Percentiles rank a stretch among this genome's conserved stretches.
Evolutionary conservation across 176 grass and related monocot species (phyloP).

Genomic region (Aegilops tauschii): DNA sequence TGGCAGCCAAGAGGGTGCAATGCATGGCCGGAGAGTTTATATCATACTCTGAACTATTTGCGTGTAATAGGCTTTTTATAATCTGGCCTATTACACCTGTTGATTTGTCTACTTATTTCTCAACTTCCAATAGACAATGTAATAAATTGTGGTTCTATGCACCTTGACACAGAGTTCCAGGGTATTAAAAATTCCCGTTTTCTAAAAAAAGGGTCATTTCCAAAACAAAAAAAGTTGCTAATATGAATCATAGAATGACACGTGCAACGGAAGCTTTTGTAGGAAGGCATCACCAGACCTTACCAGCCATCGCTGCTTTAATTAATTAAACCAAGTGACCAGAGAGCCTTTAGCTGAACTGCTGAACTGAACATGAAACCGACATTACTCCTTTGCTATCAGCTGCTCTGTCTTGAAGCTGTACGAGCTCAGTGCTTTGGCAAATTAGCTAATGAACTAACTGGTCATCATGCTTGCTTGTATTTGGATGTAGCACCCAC

Average conservation of each 20-base stretch:
- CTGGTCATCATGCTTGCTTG: background rate
- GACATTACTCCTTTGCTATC: background rate
- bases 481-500: background rate
- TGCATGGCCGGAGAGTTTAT: background rate
- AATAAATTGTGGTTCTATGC: background rate
- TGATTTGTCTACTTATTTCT: background rate
- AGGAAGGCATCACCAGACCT: background rate
- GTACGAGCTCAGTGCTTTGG: background rate
- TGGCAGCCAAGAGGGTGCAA: background rate
- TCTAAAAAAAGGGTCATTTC: background rate
- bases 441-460: background rate
- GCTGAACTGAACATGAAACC: background rate
- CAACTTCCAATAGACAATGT: background rate
- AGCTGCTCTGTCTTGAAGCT: background rate
- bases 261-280: background rate
- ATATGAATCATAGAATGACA: background rate
- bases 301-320: background rate
- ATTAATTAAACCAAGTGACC: background rate
- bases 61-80: background rate
- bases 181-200: background rate
- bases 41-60: background rate
- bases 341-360: background rate
- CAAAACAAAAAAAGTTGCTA: no score
- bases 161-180: background rate
- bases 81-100: background rate